These are phyloP conservation scores for Neonectria ditissima DNA, from an alignment of 2,329 filamentous ascomycete genomes.

Conservation along the genomic window DNA sequence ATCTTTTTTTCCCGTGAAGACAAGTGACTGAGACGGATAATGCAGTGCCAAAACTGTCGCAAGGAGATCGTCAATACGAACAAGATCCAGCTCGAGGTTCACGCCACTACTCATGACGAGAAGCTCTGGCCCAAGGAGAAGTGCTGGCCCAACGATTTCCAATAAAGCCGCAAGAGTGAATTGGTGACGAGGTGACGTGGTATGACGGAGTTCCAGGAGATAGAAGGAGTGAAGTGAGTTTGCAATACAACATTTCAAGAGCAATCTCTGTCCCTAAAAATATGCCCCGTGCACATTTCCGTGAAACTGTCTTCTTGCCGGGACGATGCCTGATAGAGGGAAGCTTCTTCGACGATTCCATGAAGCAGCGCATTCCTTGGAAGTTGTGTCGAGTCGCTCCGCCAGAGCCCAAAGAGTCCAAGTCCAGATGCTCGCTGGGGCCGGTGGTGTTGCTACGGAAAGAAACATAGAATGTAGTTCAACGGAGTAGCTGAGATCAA, in stretches of 20 bases:
- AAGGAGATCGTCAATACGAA: constrained; percentile 65
- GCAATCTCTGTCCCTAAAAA: background rate
- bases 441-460: too few species aligned
- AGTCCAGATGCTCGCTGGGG: too few species aligned
- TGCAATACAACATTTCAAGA: background rate
- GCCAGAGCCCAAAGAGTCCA: too few species aligned
- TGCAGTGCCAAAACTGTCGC: constrained; percentile 62
- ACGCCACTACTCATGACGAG: constrained; percentile 63
- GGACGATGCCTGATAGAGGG: too few species aligned
- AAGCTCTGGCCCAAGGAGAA: constrained; percentile 67
- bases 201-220: background rate
- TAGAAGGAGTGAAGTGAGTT: background rate
- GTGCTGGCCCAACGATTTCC: constrained; percentile 66
- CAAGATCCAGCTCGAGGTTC: constrained; percentile 62
- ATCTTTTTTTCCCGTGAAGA: background rate
- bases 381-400: too few species aligned
- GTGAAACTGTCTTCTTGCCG: too few species aligned
- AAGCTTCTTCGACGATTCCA: too few species aligned
- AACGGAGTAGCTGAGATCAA: too few species aligned
- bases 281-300: background rate
- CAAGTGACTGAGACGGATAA: constrained; percentile 6
- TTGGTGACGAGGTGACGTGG: background rate
- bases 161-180: background rate
- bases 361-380: too few species aligned
- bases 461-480: too few species aligned